Evolutionary conservation across 306 rosid genomes (phyloP).

Genomic region (Trifolium subterraneum): DNA sequence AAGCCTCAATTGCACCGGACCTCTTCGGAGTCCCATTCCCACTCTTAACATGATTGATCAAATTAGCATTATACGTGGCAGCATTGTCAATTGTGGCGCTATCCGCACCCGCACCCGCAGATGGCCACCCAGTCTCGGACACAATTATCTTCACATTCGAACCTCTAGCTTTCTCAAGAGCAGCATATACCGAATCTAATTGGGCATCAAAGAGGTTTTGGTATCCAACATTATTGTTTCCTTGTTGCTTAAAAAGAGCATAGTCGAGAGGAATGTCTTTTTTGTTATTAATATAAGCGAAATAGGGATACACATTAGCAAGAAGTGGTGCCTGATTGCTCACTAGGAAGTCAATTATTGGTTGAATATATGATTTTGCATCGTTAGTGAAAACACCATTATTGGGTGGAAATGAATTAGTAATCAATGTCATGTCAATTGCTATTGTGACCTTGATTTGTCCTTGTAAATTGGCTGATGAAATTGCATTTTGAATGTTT

Average conservation of each 20-base stretch:
- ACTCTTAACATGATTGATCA: slow-evolving; percentile 51
- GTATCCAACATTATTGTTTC: slow-evolving; percentile 47
- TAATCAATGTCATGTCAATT: slow-evolving; percentile 41
- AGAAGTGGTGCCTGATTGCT: slow-evolving; percentile 64
- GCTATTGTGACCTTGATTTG: slow-evolving; percentile 66
- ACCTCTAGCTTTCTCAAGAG: slow-evolving; percentile 57
- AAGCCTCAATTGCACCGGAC: neutral
- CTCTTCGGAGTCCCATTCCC: slow-evolving; percentile 62
- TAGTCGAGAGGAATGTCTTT: slow-evolving; percentile 20
- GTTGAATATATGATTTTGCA: slow-evolving; percentile 41
- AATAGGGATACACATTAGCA: slow-evolving; percentile 66
- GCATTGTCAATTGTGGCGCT: slow-evolving; percentile 51
- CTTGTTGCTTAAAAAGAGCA: slow-evolving; percentile 58
- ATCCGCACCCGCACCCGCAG: slow-evolving; percentile 46
- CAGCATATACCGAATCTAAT: slow-evolving; percentile 59
- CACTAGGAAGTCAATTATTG: slow-evolving; percentile 49
- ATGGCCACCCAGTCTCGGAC: slow-evolving; percentile 80
- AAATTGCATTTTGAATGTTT: slow-evolving; percentile 49
- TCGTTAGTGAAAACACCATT: slow-evolving; percentile 35
- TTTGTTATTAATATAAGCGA: slow-evolving; percentile 9
- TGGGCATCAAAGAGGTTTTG: slow-evolving; percentile 56
- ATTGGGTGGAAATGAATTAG: slow-evolving; percentile 39
- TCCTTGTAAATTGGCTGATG: slow-evolving; percentile 49
- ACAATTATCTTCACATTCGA: slow-evolving; percentile 50
- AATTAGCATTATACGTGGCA: slow-evolving; percentile 45